phyloP scores from a whole-genome alignment of 2,329 filamentous ascomycete species.

The Beauveria rudraprayagi region DNA sequence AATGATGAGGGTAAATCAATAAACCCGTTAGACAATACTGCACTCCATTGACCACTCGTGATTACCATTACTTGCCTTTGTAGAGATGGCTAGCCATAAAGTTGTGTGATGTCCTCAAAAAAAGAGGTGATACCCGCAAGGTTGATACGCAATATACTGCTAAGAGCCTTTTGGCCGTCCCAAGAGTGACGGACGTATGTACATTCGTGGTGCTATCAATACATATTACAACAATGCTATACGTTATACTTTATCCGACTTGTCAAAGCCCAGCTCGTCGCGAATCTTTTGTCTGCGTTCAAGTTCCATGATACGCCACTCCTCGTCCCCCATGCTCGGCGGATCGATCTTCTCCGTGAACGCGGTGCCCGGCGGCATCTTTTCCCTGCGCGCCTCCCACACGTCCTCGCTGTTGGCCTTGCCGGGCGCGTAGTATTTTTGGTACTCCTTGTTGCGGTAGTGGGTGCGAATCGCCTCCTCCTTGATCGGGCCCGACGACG shows the following conservation, averaged over 20 bases:
- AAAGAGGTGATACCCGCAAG: neutral
- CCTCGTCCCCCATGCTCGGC: conserved; percentile 33
- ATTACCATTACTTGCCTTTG: neutral
- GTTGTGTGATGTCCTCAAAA: too few relatives aligned
- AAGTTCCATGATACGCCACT: conserved; percentile 31
- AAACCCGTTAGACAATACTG: conserved; percentile 6
- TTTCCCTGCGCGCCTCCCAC: conserved; percentile 67
- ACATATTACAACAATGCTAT: neutral
- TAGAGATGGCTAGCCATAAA: too few relatives aligned
- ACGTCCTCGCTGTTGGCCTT: conserved; percentile 77
- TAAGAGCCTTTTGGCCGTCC: too few relatives aligned
- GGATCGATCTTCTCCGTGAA: conserved; percentile 35
- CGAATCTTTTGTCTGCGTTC: conserved; percentile 28
- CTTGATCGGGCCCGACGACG: conserved; percentile 50
- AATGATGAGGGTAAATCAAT: conserved; percentile 14
- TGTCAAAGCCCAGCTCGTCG: conserved; percentile 23
- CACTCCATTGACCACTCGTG: too few relatives aligned
- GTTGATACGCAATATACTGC: too few relatives aligned
- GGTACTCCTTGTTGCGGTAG: conserved; percentile 57
- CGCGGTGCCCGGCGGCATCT: conserved; percentile 40
- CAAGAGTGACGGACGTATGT: neutral
- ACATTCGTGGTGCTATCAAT: neutral
- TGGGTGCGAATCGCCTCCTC: conserved; percentile 56
- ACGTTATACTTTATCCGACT: conserved; percentile 2
- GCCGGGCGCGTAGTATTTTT: conserved; percentile 58